Evolutionary conservation across 1,284 basidiomycete species (phyloP), one percentile per base, ranked within the genome.

Genomic region (Ganoderma resinaceum): DNA sequence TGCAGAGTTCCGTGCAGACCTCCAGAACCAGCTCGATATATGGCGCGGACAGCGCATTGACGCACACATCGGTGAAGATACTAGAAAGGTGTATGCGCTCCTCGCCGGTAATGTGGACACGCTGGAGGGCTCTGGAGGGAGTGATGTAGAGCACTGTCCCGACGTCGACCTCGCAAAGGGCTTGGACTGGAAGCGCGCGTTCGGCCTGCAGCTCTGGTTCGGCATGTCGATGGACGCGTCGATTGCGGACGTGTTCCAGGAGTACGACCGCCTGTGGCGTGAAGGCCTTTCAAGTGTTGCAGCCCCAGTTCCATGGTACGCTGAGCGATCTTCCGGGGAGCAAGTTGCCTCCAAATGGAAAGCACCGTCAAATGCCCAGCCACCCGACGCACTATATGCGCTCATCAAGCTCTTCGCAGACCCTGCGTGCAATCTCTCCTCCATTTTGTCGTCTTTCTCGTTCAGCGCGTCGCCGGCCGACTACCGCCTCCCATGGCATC

Each of bases 151-250:
- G 73, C 83, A 84, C 31, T 87, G 88, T 74, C 79, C 85, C 1
- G 91, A 94, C 66, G 80, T 95, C 26, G 84, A 89, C 64, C 84
- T 98, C n/a, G 86, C 91, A n/a, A 84, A 90, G 64, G 93, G 89
- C 0, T 82, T 99, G 63, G 97, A 98, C 79, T 99, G 98, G 98
- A 97, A 97, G 80, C 90, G 96, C 18, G 91, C 93, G 0, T 94
- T 99, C 75, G 98, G 96, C 1, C 82, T 98, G 59, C 91, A 93
- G 73, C 82, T 99, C 18, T 99, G 98, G 98, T 98, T 93, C 79
- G 91, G 90, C 1, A 86, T 91, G 62, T 84, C 89, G 0, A 87
- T 94, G 75, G 92, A 96, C 68, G 85, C 91, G 1, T 83, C 92
- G 3, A 88, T 96, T 66, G 83, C 87, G 2, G 88, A 92, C 60